phyloP scores from a whole-genome alignment of 225 moss, liverwort and hornwort species.

The Polytrichum commune region DNA sequence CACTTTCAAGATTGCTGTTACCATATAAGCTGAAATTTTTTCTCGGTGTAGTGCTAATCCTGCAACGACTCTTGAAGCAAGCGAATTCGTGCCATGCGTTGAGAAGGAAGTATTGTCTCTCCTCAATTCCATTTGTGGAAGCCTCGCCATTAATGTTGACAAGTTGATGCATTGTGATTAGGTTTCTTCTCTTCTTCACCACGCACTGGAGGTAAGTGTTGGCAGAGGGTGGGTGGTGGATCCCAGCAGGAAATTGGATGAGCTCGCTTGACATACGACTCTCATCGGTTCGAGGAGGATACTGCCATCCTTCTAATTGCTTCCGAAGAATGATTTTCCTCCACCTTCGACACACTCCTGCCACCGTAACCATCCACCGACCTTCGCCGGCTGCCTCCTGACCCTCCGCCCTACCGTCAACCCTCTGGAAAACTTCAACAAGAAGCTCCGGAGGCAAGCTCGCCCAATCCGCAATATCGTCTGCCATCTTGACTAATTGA shows the following conservation, averaged over 20 bases:
- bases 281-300: no score
- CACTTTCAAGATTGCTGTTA: no score
- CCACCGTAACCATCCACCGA: conserved; percentile 65
- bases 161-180: neutral
- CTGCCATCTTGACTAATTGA: no score
- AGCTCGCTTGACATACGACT: conserved; percentile 4
- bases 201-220: conserved; percentile 56
- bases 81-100: no score
- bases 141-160: no score
- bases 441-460: conserved; percentile 64
- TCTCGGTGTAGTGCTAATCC: no score
- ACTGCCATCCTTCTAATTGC: neutral
- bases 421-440: conserved; percentile 49
- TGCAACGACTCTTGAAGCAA: no score
- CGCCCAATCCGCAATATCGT: conserved; percentile 44
- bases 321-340: conserved; percentile 16
- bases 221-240: conserved; percentile 35
- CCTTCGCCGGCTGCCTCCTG: conserved; percentile 44
- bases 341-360: conserved; percentile 82
- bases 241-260: conserved; percentile 52
- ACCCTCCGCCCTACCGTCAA: conserved; percentile 47
- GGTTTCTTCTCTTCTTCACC: conserved; percentile 50
- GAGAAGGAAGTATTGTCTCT: no score
- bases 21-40: no score
- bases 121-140: no score